Conservation (phyloP, 2,329 filamentous ascomycete species). For the Emmonsiellopsis sp. region DNA sequence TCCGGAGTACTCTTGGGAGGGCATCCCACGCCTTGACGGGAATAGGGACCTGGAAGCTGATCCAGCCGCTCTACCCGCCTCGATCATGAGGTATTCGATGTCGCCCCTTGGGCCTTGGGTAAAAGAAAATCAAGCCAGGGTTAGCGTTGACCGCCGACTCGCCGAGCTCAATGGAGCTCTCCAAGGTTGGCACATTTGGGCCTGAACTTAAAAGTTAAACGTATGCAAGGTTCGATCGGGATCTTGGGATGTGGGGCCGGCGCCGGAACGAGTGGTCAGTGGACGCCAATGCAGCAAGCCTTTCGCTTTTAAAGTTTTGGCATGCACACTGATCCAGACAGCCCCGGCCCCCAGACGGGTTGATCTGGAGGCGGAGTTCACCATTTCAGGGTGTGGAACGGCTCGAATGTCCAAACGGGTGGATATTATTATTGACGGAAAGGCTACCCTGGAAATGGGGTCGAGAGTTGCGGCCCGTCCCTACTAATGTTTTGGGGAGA, state of each 20-base stretch:
- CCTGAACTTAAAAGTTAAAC: background rate
- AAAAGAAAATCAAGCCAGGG: background rate
- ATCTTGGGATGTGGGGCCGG: conserved; percentile 2
- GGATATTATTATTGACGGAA: too few relatives aligned
- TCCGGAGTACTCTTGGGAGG: background rate
- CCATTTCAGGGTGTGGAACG: too few relatives aligned
- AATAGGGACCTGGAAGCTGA: background rate
- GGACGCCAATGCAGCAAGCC: background rate
- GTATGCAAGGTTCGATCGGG: conserved; percentile 4
- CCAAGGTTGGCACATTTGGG: background rate
- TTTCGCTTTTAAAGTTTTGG: background rate
- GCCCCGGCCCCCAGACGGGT: background rate
- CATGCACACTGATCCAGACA: background rate
- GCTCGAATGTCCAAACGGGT: too few relatives aligned
- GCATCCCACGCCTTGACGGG: background rate
- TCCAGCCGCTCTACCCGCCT: background rate
- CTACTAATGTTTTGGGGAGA: too few relatives aligned
- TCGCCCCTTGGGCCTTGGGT: too few relatives aligned
- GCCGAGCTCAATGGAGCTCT: background rate
- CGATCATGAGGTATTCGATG: background rate
- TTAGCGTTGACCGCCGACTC: background rate
- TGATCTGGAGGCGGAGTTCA: too few relatives aligned
- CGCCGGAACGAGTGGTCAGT: background rate
- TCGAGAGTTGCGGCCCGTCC: too few relatives aligned
- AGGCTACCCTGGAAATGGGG: too few relatives aligned